Base-by-base conservation (phyloP, 495 filamentous ascomycete genomes). In the Penicilliopsis zonata region DNA sequence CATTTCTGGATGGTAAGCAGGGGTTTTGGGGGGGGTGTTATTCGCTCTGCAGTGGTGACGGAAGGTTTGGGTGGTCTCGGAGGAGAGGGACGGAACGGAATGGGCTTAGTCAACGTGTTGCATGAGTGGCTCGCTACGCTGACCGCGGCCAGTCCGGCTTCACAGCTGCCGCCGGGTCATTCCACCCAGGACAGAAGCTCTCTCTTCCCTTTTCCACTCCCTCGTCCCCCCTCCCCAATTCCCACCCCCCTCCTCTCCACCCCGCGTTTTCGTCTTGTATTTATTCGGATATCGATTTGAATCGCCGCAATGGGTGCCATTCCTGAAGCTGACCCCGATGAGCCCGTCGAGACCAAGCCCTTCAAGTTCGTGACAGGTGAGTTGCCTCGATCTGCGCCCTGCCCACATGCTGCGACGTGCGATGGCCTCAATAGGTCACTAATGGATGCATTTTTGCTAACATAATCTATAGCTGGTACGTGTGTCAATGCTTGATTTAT, bases 311-410 rank as follows among this genome's bases (percentile, higher is more conserved):
- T 67, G 63, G 57, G 60, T 63, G 56, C 53, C 33, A 65, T 67
- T 57, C 61, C 60, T 45, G 51, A 95, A 85, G 82, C 77, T 49
- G 90, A 95, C 69, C 82, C 86, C 42, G 76, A 78, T 41, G 82
- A 94, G 53, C 80, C 80, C 59, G 76, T 82, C 32, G 63, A 61
- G 62, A 94, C 86, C 61, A 99, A 93, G 76, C 90, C 90, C 62
- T 99, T 99, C 81, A 99, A 99, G 80, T 96, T 95, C 67, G 90
- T 96, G 44, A 96, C 90, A 65, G 90, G 88, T 94, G 77, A 69
- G 84, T 49, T 30, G 27, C 53, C 36, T 40, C 36, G n/a, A n/a
- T n/a, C n/a, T n/a, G n/a, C n/a, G n/a, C n/a, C 20, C 45, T 47
- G 53, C 46, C 22, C 36, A 36, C 29, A 40, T 49, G 35, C 16